phyloP scores from a whole-genome alignment of 2,329 filamentous ascomycete genomes.

The Neopestalotiopsis rosae region DNA sequence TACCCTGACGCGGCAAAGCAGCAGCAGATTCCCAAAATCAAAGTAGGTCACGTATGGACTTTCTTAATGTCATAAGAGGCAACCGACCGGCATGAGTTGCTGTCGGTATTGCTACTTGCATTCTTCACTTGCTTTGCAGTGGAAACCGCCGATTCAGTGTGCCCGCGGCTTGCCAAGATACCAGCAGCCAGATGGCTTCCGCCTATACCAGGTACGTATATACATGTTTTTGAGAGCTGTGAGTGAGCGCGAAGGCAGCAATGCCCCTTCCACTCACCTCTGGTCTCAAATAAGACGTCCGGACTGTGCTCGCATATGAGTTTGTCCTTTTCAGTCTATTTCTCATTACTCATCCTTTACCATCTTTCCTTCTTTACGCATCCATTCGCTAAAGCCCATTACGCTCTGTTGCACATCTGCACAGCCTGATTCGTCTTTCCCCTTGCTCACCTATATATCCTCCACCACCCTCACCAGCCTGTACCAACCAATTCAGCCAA shows the following conservation, averaged over 20 bases:
- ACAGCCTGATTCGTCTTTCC: slow-evolving; percentile 11
- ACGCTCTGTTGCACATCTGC: slow-evolving; percentile 18
- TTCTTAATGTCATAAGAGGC: slow-evolving; percentile 3
- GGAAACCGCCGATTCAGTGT: slow-evolving; percentile 3
- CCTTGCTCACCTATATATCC: slow-evolving; percentile 20
- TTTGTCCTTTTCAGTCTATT: slow-evolving; percentile 5
- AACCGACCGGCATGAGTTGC: slow-evolving; percentile 10
- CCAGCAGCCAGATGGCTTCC: background rate
- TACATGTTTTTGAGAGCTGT: background rate
- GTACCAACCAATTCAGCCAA: background rate
- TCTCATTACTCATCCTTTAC: slow-evolving; percentile 9
- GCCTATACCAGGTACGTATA: background rate
- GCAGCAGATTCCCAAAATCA: background rate
- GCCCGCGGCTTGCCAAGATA: slow-evolving; percentile 1
- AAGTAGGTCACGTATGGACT: background rate
- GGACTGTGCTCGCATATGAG: slow-evolving; percentile 16
- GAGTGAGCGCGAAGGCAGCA: slow-evolving; percentile 21
- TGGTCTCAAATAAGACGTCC: slow-evolving; percentile 16
- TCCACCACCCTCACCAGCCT: slow-evolving; percentile 14
- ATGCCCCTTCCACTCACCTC: slow-evolving; percentile 15
- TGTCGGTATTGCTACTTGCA: slow-evolving; percentile 17
- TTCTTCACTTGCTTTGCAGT: background rate
- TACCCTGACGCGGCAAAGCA: background rate
- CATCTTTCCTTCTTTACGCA: slow-evolving; percentile 5
- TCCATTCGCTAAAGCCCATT: background rate